These are phyloP conservation scores for Neurospora sublineolata DNA, from an alignment of 495 filamentous ascomycete genomes.

Conservation along the genomic window DNA sequence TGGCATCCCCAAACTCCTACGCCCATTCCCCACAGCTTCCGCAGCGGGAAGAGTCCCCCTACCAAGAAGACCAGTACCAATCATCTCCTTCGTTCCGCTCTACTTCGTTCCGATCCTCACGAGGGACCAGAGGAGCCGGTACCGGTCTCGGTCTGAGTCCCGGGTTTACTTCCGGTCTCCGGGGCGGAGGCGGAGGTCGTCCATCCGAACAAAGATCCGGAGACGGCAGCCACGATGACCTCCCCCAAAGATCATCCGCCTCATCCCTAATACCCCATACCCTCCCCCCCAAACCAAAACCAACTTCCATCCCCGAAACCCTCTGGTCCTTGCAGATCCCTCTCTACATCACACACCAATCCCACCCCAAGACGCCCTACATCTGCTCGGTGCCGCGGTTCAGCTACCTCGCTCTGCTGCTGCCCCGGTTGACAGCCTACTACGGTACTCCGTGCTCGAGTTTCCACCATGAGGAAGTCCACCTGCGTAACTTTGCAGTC, in stretches of 20 bases:
- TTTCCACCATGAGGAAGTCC: conserved; percentile 70
- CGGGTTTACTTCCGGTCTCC: not conserved
- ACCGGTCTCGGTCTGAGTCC: not conserved
- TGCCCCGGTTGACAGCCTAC: conserved; percentile 69
- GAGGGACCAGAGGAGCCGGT: not conserved
- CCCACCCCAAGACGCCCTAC: conserved; percentile 29
- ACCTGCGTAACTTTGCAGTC: conserved; percentile 61
- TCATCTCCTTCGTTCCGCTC: not conserved
- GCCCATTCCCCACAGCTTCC: not conserved
- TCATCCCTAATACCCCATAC: not conserved
- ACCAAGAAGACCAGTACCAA: not conserved
- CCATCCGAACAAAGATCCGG: not conserved
- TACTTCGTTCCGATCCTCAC: not conserved
- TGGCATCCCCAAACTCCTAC: not conserved
- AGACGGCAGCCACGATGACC: not conserved
- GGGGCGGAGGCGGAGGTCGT: not conserved
- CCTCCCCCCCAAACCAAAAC: conserved; percentile 3
- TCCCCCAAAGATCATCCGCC: not conserved
- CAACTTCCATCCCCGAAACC: conserved; percentile 23
- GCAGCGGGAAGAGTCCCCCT: not conserved
- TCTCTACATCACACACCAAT: conserved; percentile 39
- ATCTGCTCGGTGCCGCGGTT: conserved; percentile 52
- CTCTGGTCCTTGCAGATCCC: conserved; percentile 42
- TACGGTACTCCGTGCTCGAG: conserved; percentile 61
- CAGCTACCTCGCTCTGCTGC: conserved; percentile 62